These are phyloP conservation scores for Castanea mollissima DNA, from an alignment of 306 rosid genomes.

Conservation along the genomic window DNA sequence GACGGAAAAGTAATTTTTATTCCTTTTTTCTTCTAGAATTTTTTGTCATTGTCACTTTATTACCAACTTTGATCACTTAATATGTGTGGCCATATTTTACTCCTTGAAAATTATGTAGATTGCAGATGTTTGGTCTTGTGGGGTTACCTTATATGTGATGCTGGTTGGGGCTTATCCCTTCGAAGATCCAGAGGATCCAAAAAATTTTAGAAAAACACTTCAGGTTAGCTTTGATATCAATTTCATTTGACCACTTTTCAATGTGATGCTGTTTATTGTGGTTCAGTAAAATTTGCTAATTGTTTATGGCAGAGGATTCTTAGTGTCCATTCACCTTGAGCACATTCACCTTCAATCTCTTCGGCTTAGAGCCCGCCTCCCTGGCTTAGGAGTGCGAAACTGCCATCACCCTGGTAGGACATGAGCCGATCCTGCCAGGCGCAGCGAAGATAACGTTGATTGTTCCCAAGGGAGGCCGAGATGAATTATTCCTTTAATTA, in stretches of 20 bases:
- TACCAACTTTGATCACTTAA: constrained; percentile 23
- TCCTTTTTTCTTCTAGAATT: neutral
- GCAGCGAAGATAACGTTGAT: too few species aligned
- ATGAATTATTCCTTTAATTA: too few species aligned
- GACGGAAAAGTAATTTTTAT: constrained; percentile 75
- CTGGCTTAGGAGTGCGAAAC: too few species aligned
- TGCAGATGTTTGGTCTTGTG: constrained; percentile 99
- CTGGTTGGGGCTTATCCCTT: constrained; percentile 98
- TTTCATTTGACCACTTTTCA: neutral
- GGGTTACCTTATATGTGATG: constrained; percentile 98
- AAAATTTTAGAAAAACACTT: constrained; percentile 92
- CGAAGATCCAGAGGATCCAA: constrained; percentile 96
- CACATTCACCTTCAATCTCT: too few species aligned
- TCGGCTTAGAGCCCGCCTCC: too few species aligned
- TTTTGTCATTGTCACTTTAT: constrained; percentile 11
- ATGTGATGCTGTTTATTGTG: neutral
- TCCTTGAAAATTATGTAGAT: constrained; percentile 53
- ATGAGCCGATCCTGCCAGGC: too few species aligned
- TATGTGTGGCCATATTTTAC: constrained; percentile 10
- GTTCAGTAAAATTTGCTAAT: constrained; percentile 5
- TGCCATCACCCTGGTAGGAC: too few species aligned
- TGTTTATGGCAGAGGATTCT: constrained; percentile 73
- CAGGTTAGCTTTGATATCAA: constrained; percentile 43
- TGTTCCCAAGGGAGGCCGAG: too few species aligned
- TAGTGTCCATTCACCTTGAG: too few species aligned